Evolutionary conservation across 495 filamentous ascomycete species (phyloP).

Genomic region (Aspergillus leporis): DNA sequence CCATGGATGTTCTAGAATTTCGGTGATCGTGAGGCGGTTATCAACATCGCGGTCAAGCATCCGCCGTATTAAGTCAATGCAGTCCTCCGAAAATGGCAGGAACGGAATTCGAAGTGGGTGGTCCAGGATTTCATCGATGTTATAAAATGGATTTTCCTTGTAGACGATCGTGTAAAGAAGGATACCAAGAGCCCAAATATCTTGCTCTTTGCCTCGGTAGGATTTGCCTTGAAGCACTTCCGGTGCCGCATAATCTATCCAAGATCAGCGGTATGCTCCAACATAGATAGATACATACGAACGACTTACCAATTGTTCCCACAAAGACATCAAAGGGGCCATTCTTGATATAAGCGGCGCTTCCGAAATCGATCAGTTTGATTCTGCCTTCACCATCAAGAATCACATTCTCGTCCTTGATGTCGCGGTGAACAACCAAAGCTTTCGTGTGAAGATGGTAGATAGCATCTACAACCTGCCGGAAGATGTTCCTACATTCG

Average conservation of each 20-base stretch:
- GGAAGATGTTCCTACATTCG: constrained; percentile 92
- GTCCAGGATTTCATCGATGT: constrained; percentile 98
- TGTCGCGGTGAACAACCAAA: constrained; percentile 91
- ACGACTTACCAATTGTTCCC: constrained; percentile 85
- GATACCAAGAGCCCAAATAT: constrained; percentile 98
- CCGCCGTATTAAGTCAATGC: constrained; percentile 81
- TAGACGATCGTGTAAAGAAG: constrained; percentile 98
- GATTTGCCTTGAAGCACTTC: constrained; percentile 93
- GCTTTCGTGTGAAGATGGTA: constrained; percentile 92
- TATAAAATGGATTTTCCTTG: constrained; percentile 99
- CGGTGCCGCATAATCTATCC: constrained; percentile 89
- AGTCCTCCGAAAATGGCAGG: constrained; percentile 80
- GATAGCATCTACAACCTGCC: constrained; percentile 84
- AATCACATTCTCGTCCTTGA: constrained; percentile 98
- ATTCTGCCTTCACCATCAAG: constrained; percentile 94
- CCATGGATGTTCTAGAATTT: constrained; percentile 88
- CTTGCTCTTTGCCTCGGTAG: constrained; percentile 95
- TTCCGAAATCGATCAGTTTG: constrained; percentile 97
- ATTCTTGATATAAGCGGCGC: constrained; percentile 96
- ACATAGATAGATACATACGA: background rate
- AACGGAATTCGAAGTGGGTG: constrained; percentile 91
- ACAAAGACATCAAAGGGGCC: constrained; percentile 99
- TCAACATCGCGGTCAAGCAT: constrained; percentile 93
- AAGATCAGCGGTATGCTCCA: constrained; percentile 5
- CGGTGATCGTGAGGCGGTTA: constrained; percentile 74